Percentiles rank a stretch among this genome's conserved stretches.
phyloP scores from a whole-genome alignment of 1,284 basidiomycete genomes.

The Ustilago xerochloae region DNA sequence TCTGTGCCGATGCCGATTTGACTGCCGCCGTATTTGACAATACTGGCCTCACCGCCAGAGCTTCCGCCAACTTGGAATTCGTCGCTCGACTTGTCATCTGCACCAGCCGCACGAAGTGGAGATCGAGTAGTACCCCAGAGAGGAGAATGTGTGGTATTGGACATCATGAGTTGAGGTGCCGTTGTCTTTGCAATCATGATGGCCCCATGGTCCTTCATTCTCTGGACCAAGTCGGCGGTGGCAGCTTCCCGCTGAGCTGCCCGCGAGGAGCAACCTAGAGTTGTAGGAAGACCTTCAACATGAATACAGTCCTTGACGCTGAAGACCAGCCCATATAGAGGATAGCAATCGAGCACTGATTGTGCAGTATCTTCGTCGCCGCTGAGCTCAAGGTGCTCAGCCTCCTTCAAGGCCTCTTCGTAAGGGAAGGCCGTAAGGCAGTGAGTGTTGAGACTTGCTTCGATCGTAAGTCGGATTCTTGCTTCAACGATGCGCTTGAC shows the following conservation, averaged over 20 bases:
- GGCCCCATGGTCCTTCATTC: constrained; percentile 19
- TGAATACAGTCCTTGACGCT: constrained; percentile 57
- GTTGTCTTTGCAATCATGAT: constrained; percentile 56
- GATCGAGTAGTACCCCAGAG: constrained; percentile 32
- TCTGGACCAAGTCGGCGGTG: constrained; percentile 9
- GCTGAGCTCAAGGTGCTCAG: neutral
- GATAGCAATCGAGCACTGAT: neutral
- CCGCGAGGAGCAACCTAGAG: constrained; percentile 44
- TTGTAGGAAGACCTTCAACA: constrained; percentile 29
- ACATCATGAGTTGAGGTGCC: constrained; percentile 50
- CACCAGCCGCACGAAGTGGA: neutral
- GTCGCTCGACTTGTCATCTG: neutral
- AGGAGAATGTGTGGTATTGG: constrained; percentile 38
- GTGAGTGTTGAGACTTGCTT: constrained; percentile 33
- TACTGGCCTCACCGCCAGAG: constrained; percentile 50
- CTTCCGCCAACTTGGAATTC: constrained; percentile 55
- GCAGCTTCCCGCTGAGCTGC: neutral
- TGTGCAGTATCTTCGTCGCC: neutral
- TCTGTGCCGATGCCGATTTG: constrained; percentile 51
- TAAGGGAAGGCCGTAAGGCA: constrained; percentile 47
- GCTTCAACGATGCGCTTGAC: constrained; percentile 19
- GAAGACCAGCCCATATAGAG: constrained; percentile 41
- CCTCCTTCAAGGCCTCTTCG: constrained; percentile 10
- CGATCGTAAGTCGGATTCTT: constrained; percentile 22
- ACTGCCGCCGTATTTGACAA: constrained; percentile 43